Base-by-base conservation (phyloP, 345 rosid species). In the Salix udensis region DNA sequence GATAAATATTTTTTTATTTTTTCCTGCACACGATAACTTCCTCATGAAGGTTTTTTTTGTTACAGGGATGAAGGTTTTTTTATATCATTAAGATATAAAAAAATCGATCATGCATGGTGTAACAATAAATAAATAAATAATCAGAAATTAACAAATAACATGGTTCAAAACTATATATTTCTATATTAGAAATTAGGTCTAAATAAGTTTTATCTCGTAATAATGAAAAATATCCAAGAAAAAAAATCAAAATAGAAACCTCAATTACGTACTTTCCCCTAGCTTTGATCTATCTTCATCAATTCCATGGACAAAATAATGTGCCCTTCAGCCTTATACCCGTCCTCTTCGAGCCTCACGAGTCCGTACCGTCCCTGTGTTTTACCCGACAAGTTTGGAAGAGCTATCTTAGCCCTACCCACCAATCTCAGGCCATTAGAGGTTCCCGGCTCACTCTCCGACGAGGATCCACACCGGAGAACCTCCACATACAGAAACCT, bases 401-500 rank as follows among this genome's bases (percentile, higher is more conserved):
- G 39, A 14, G 62, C 64, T 15, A 76, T 76, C 39, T 44, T 30
- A 30, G 48, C 79, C 48, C 74, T 60, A 11, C 70, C 79, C 68
- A 76, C 79, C 61, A 70, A 14, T 7, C 48, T 34, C 2, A 4
- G 15, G 1, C 74, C 79, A 13, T 4, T 34, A 2, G 79, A 76
- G 62, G 74, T 76, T 44, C 74, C 68, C 19, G 79, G 46, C 28
- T 52, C 60, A 10, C 42, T 15, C 14, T 50, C 64, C 15, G 10
- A 50, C 6, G 44, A 42, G 34, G 46, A 36, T 36, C 50, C 28
- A 37, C 18, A 66, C 74, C 79, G 61, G 1, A 69, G 26, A 14
- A 76, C 74, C 44, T 76, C 68, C 7, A 76, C 68, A 4, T 76
- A 18, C 62, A 76, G 14, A 5, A 69, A 76, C 70, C 39, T 70